Evolutionary conservation across 225 moss, liverwort and hornwort species (phyloP).

Genomic region (Bryoerythrophyllum caledonicum): DNA sequence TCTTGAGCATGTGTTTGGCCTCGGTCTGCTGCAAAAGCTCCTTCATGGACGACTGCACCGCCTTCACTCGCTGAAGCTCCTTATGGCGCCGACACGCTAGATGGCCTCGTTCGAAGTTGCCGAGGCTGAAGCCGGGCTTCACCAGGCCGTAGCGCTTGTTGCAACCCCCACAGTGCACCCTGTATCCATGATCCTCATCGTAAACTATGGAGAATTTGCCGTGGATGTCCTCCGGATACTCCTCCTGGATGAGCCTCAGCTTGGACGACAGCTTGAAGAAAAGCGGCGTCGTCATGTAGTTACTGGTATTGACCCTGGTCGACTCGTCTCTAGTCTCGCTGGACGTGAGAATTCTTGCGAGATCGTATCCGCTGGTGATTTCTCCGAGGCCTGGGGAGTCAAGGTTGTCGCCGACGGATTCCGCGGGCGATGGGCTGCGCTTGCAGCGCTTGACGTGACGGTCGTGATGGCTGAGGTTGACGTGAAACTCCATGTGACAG

Average conservation of each 20-base stretch:
- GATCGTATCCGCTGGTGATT: not conserved
- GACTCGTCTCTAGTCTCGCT: too few relatives aligned
- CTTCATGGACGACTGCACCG: not conserved
- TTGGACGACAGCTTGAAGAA: conserved; percentile 18
- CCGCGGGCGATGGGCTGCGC: conserved; percentile 2
- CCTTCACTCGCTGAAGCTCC: not conserved
- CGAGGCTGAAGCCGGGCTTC: conserved; percentile 20
- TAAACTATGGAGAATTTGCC: conserved; percentile 17
- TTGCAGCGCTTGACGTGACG: not conserved
- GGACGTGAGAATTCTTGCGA: not conserved
- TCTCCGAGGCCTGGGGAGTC: conserved; percentile 15
- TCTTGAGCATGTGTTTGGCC: not conserved
- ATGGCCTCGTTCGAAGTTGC: conserved; percentile 23
- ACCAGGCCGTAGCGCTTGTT: conserved; percentile 15
- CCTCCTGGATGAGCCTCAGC: conserved; percentile 5
- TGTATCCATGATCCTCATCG: conserved; percentile 14
- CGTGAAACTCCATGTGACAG: conserved; percentile 20
- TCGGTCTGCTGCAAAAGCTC: not conserved
- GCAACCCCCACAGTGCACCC: conserved; percentile 23
- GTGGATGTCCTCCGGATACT: conserved; percentile 16
- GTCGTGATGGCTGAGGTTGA: not conserved
- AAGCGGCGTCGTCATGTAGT: not conserved
- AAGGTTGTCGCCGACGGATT: conserved; percentile 20
- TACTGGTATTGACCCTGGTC: not conserved
- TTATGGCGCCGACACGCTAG: conserved; percentile 16